Evolutionary conservation across 2,329 filamentous ascomycete species (phyloP).

Genomic region (Clonostachys rhizophaga): DNA sequence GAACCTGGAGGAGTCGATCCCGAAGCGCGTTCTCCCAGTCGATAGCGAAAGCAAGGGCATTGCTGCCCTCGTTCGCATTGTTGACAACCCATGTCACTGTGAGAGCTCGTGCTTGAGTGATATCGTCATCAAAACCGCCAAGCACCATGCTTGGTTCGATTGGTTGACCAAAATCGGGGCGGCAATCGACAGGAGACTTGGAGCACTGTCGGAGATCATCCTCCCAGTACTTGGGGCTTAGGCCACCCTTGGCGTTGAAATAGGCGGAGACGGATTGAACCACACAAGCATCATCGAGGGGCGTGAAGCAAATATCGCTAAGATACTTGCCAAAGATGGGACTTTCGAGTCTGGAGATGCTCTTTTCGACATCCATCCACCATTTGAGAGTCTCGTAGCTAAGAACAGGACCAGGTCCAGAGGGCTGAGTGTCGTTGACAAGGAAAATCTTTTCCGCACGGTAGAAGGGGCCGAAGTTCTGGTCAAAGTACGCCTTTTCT

Average conservation of each 20-base stretch:
- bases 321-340: slow-evolving; percentile 63
- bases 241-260: slow-evolving; percentile 58
- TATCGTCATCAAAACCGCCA: slow-evolving; percentile 69
- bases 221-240: slow-evolving; percentile 57
- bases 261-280: slow-evolving; percentile 91
- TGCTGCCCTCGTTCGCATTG: slow-evolving; percentile 73
- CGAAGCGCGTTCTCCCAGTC: slow-evolving; percentile 86
- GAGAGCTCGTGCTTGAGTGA: slow-evolving; percentile 72
- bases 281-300: slow-evolving; percentile 82
- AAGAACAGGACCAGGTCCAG: slow-evolving; percentile 69
- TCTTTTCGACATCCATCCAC: slow-evolving; percentile 90
- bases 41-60: slow-evolving; percentile 68
- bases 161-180: slow-evolving; percentile 85
- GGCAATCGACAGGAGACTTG: slow-evolving; percentile 75
- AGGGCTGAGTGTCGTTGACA: slow-evolving; percentile 73
- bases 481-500: slow-evolving; percentile 92
- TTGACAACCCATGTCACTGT: slow-evolving; percentile 94
- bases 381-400: slow-evolving; percentile 84
- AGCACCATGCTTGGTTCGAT: slow-evolving; percentile 81
- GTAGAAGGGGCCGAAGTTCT: slow-evolving; percentile 93
- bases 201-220: slow-evolving; percentile 69
- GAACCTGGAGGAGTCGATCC: slow-evolving; percentile 68
- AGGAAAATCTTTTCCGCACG: slow-evolving; percentile 90
- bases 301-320: slow-evolving; percentile 90
- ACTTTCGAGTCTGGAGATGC: slow-evolving; percentile 69